These are phyloP conservation scores for Pelargonium citronellum DNA, from an alignment of 441 rosid genomes.

Conservation along the genomic window DNA sequence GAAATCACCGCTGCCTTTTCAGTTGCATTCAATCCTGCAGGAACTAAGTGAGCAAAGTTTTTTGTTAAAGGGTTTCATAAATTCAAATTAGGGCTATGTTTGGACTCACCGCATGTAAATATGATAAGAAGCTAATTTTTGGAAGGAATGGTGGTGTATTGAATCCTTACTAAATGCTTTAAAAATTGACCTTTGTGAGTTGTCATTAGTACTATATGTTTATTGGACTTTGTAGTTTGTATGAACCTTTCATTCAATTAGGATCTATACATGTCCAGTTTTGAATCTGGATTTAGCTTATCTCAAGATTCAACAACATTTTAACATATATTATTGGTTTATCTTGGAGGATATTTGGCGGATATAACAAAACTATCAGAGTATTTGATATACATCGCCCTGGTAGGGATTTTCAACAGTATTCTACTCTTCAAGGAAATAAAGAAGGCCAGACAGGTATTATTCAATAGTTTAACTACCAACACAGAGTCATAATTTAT, in stretches of 20 bases:
- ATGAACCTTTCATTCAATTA: neutral
- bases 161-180: too few species aligned
- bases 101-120: neutral
- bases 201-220: neutral
- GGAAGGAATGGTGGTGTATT: too few species aligned
- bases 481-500: neutral
- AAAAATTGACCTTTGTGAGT: neutral
- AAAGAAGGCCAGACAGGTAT: constrained; percentile 91
- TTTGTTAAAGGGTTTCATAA: neutral
- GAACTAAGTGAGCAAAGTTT: constrained; percentile 60
- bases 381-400: constrained; percentile 91
- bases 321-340: constrained; percentile 18
- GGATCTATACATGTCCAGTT: neutral
- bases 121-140: neutral
- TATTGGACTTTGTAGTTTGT: neutral
- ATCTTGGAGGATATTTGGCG: constrained; percentile 69
- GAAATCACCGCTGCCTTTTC: constrained; percentile 94
- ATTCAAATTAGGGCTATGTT: neutral
- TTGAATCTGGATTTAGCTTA: constrained; percentile 1
- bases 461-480: constrained; percentile 18
- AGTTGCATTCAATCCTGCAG: constrained; percentile 72
- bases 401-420: constrained; percentile 73
- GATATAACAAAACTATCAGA: constrained; percentile 78
- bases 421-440: constrained; percentile 68
- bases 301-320: constrained; percentile 3